phyloP scores from a whole-genome alignment of 305 asterid species.

The Fraxinus albicans region DNA sequence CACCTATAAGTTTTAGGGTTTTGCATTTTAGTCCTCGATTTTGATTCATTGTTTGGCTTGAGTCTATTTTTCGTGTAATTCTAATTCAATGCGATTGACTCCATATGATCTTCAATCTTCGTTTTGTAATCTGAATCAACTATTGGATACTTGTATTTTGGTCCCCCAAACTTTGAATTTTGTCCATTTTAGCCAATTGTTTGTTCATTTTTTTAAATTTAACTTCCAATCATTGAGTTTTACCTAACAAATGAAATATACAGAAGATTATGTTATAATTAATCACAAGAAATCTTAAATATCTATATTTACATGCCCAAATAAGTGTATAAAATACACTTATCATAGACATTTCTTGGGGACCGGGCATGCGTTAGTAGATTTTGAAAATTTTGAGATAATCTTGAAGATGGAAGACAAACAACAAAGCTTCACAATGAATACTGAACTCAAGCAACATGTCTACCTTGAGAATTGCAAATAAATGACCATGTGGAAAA shows the following conservation, averaged over 20 bases:
- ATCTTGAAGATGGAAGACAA: neutral
- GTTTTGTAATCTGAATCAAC: neutral
- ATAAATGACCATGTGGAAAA: neutral
- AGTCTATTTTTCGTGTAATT: too few species aligned
- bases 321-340: too few species aligned
- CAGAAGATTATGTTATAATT: too few species aligned
- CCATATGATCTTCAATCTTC: neutral
- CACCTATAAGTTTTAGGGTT: too few species aligned
- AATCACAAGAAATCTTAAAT: neutral
- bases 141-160: neutral
- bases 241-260: neutral
- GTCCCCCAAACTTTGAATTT: neutral
- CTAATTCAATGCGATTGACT: neutral
- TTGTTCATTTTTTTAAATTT: neutral
- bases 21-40: too few species aligned
- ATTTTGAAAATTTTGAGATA: too few species aligned
- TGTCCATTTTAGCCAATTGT: neutral
- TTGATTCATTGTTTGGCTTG: too few species aligned
- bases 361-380: neutral
- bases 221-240: neutral
- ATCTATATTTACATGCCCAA: neutral
- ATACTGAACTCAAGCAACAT: neutral
- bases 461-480: neutral
- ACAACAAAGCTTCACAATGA: neutral
- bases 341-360: neutral